Conservation (phyloP, 768 basidiomycete genomes). For the Nevesoporus exiguus region DNA sequence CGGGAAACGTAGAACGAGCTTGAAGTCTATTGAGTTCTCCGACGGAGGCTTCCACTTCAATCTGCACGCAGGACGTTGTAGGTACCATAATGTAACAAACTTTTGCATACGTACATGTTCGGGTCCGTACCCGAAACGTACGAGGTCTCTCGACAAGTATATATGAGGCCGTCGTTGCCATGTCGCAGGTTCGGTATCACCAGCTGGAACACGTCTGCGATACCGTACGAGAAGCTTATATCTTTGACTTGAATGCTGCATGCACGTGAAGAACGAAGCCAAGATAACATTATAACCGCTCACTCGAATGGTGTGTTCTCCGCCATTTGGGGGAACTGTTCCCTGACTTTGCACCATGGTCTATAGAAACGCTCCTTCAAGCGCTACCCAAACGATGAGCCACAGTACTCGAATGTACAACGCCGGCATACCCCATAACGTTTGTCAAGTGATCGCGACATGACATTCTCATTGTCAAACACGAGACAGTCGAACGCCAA, state of each 20-base stretch:
- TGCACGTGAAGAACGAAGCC: conserved; percentile 6
- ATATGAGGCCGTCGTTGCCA: conserved; percentile 94
- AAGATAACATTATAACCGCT: conserved; percentile 26
- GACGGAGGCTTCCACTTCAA: conserved; percentile 99
- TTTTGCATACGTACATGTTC: conserved; percentile 85
- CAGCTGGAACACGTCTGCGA: conserved; percentile 79
- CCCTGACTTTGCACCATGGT: conserved; percentile 71
- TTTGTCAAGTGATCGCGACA: conserved; percentile 76
- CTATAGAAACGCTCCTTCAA: conserved; percentile 78
- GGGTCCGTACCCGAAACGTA: conserved; percentile 83
- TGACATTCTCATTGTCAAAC: conserved; percentile 80
- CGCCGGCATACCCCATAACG: conserved; percentile 76
- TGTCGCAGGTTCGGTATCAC: conserved; percentile 87
- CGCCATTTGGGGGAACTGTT: conserved; percentile 64
- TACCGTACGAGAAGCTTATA: conserved; percentile 82
- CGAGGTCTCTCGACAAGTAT: conserved; percentile 82
- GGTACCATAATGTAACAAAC: not conserved
- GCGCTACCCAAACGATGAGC: conserved; percentile 31
- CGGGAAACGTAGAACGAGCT: conserved; percentile 91
- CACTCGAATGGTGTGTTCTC: conserved; percentile 79
- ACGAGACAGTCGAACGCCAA: conserved; percentile 94
- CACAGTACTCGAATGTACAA: not conserved
- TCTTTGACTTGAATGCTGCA: conserved; percentile 81
- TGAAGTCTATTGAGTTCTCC: conserved; percentile 98
- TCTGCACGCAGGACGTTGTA: conserved; percentile 39